A percentile compares a stretch with the other conserved stretches of the same genome.
These are phyloP conservation scores for Pyrenophora tritici-repentis DNA, from an alignment of 2,329 filamentous ascomycete genomes.

Conservation along the genomic window DNA sequence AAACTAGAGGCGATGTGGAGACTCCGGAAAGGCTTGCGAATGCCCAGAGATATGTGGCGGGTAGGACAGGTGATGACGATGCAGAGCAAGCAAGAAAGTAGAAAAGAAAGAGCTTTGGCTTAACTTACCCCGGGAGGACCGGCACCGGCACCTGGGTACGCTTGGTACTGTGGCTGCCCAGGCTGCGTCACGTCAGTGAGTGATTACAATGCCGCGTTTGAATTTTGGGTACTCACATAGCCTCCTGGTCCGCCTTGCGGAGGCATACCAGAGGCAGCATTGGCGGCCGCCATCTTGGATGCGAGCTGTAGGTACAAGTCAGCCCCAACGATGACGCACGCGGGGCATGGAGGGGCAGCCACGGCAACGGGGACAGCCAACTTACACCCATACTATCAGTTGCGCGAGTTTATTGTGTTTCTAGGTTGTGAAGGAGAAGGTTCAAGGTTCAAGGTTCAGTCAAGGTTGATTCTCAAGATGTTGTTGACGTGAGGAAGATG, in stretches of 20 bases:
- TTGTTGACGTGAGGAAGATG: slow-evolving; percentile 10
- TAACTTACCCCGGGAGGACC: slow-evolving; percentile 46
- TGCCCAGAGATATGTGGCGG: slow-evolving; percentile 29
- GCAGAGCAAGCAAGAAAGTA: slow-evolving; percentile 34
- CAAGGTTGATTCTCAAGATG: slow-evolving; percentile 16
- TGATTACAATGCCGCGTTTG: slow-evolving; percentile 11
- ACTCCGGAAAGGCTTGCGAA: slow-evolving; percentile 19
- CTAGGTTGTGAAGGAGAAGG: background rate
- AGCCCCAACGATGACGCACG: slow-evolving; percentile 30
- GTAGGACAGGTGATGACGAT: slow-evolving; percentile 38
- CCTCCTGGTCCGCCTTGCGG: slow-evolving; percentile 49
- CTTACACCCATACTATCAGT: slow-evolving; percentile 27
- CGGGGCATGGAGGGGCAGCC: slow-evolving; percentile 30
- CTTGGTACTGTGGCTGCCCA: slow-evolving; percentile 60
- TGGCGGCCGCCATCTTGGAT: slow-evolving; percentile 54
- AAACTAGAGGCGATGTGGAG: slow-evolving; percentile 37
- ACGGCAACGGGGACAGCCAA: slow-evolving; percentile 13
- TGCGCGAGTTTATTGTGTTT: background rate
- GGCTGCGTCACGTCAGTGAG: slow-evolving; percentile 44
- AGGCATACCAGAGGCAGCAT: slow-evolving; percentile 42
- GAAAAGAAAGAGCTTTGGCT: slow-evolving; percentile 34
- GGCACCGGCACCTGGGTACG: slow-evolving; percentile 59
- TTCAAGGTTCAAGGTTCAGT: background rate
- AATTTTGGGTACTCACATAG: slow-evolving; percentile 56
- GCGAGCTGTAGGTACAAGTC: slow-evolving; percentile 48